phyloP scores from a whole-genome alignment of 345 rosid genomes.

The Gossypium thurberi region DNA sequence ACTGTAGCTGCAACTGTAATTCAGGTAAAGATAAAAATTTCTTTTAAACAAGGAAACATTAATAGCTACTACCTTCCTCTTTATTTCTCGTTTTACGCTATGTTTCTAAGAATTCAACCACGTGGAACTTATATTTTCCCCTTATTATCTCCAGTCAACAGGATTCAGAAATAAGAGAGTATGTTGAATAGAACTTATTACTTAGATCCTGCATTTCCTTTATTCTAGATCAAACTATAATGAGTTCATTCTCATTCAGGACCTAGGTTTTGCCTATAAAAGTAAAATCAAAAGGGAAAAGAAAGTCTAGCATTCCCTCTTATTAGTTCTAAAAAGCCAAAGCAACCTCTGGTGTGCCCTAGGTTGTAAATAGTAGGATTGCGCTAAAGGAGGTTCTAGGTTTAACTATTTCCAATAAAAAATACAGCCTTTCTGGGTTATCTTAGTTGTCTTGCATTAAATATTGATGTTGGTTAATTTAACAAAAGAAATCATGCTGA shows the following conservation, averaged over 20 bases:
- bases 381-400: neutral
- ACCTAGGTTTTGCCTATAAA: neutral
- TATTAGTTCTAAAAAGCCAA: neutral
- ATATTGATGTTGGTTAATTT: neutral
- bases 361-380: neutral
- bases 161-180: neutral
- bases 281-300: neutral
- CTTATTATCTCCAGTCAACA: neutral
- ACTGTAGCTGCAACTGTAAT: constrained; percentile 55
- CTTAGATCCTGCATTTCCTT: neutral
- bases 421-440: neutral
- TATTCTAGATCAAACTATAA: neutral
- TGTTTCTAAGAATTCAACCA: neutral
- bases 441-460: neutral
- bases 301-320: neutral
- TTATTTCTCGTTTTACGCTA: constrained; percentile 1
- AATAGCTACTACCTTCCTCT: constrained; percentile 5
- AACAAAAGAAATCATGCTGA: neutral
- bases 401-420: neutral
- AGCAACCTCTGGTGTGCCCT: neutral
- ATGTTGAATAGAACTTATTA: neutral
- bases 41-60: constrained; percentile 12
- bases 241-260: neutral
- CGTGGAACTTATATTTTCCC: neutral
- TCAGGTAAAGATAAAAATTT: constrained; percentile 47